A percentile compares a stretch with the other conserved stretches of the same genome.
Conservation (phyloP, 257 asterid genomes). For the Asclepias syriaca region DNA sequence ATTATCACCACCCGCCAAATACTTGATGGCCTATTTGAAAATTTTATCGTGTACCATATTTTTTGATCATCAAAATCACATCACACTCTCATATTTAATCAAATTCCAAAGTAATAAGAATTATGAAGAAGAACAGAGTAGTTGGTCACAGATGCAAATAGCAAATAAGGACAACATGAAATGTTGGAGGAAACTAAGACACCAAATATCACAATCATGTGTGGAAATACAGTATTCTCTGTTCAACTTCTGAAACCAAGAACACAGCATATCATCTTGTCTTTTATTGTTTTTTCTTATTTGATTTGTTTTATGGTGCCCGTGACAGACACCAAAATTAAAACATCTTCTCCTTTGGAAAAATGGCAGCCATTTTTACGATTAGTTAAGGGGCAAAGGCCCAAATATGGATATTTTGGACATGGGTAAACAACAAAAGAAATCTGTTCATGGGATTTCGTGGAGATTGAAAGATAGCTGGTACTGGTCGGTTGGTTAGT, state of each 20-base stretch:
- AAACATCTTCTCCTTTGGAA: too few species aligned
- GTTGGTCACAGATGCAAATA: not conserved
- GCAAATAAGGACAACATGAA: conserved; percentile 5
- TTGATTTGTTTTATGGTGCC: not conserved
- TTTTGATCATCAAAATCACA: too few species aligned
- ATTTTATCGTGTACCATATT: too few species aligned
- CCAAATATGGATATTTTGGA: not conserved
- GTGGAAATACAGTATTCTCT: not conserved
- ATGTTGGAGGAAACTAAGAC: conserved; percentile 20
- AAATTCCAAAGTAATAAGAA: too few species aligned
- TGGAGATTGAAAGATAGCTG: not conserved
- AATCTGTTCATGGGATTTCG: not conserved
- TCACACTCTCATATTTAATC: too few species aligned
- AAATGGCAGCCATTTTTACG: not conserved
- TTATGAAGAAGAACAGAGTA: not conserved
- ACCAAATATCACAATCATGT: conserved; percentile 14
- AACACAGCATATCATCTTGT: conserved; percentile 13
- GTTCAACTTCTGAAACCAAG: conserved; percentile 1
- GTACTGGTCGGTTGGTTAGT: not conserved
- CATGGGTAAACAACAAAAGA: not conserved
- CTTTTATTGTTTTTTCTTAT: not conserved
- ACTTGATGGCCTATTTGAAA: not conserved
- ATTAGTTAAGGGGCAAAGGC: not conserved
- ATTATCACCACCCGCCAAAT: not conserved
- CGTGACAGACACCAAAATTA: not conserved